Evolutionary conservation across 176 grass and related monocot genomes (phyloP), one percentile per base, ranked within the genome.

Genomic region (Musa schizocarpa): DNA sequence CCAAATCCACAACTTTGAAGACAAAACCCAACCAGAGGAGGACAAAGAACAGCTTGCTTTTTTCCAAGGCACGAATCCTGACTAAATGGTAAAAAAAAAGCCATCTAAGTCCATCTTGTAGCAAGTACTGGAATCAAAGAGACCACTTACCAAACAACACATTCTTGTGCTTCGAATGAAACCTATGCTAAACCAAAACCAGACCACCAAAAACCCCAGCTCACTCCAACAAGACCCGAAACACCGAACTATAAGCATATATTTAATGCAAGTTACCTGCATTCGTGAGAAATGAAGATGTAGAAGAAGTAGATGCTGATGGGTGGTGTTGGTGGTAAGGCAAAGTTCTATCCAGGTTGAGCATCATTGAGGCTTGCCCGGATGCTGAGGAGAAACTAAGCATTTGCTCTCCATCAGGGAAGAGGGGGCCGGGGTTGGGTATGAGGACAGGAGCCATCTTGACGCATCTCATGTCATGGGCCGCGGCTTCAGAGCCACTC

Each of bases 321-420:
- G 34, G 34, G 34, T 70, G 76, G 16, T 53, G 59, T 13, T 64
- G 54, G 74, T 61, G 55, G 27, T 53, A 63, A 54, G 84, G 85
- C 89, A 83, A 86, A 67, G 5, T 82, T 64, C 62, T 76, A 77
- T 71, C 72, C 22, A 14, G 79, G 50, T 1, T 63, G 65, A 50
- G 78, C 78, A 73, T 57, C 53, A 57, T 2, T 16, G 52, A 52
- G 2, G 26, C 72, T 19, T 74, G 52, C 53, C 57, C 57, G 4
- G 78, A 81, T 3, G 72, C 24, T 76, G 82, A 86, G 69, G 85
- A 80, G 82, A 85, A 91, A 5, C 85, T 75, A 71, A 91, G 82
- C 65, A 91, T 91, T 72, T 88, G 87, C 77, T 85, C 80, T 66
- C 85, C 74, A 69, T 91, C 85, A 11, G 85, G 80, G 77, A 87